phyloP scores from a whole-genome alignment of 108 stramenopile species.

The Nannochloropsis salina region DNA sequence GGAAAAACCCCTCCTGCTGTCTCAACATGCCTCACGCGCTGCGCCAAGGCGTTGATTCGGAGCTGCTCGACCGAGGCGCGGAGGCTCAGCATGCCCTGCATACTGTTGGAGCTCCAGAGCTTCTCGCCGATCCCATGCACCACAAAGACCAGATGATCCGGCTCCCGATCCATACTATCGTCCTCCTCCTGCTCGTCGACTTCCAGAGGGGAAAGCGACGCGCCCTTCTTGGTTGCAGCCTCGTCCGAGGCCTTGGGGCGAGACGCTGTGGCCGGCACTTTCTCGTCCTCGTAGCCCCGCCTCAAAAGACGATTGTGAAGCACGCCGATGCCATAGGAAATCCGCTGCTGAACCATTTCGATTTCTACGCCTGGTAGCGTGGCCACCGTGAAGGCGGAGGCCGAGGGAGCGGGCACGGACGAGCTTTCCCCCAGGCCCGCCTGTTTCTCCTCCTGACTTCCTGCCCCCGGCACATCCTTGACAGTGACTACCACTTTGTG shows the following conservation, averaged over 20 bases:
- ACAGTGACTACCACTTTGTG: conserved; percentile 7
- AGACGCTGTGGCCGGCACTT: not conserved
- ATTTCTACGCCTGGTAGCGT: not conserved
- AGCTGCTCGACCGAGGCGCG: conserved; percentile 12
- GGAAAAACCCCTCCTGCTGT: not conserved
- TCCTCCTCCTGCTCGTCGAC: conserved; percentile 74
- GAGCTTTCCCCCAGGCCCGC: not conserved
- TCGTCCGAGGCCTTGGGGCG: not conserved
- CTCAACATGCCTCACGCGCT: not conserved
- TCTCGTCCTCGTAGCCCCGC: conserved; percentile 20
- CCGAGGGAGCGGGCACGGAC: not conserved
- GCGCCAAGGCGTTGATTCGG: not conserved
- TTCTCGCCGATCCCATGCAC: conserved; percentile 83
- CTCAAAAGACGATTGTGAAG: not conserved
- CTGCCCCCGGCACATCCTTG: not conserved
- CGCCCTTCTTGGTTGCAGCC: not conserved
- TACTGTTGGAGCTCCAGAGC: conserved; percentile 53
- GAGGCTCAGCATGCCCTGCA: conserved; percentile 36
- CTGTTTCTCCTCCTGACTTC: not conserved
- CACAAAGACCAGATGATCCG: conserved; percentile 69
- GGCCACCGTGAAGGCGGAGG: not conserved
- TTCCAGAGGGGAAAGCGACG: not conserved
- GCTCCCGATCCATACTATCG: conserved; percentile 59
- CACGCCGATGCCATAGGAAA: not conserved
- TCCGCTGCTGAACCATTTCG: not conserved